Conservation (phyloP, 2,329 filamentous ascomycete genomes). For the Fusarium compactum region DNA sequence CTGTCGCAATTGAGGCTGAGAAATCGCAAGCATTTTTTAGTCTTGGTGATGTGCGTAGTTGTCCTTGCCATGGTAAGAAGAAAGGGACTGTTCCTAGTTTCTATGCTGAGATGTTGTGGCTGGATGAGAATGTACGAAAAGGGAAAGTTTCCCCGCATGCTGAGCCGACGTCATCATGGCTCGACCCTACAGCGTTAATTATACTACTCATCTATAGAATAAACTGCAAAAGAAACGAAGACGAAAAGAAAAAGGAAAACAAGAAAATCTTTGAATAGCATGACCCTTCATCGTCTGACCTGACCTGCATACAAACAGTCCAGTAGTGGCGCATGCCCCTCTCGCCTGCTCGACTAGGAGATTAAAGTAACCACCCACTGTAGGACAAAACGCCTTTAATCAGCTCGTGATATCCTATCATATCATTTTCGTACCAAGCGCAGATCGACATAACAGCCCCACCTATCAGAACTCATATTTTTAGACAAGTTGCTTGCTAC, state of each 20-base stretch:
- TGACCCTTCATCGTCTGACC: background rate
- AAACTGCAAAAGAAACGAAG: too few relatives aligned
- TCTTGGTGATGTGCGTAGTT: fast-evolving
- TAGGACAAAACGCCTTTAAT: background rate
- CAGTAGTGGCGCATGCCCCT: background rate
- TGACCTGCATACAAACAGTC: background rate
- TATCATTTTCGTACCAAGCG: background rate
- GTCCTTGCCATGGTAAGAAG: background rate
- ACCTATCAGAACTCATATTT: background rate
- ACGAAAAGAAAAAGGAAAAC: too few relatives aligned
- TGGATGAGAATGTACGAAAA: background rate
- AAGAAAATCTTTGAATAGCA: background rate
- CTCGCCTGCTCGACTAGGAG: background rate
- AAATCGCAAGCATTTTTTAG: background rate
- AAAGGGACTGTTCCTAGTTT: background rate
- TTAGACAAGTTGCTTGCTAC: fast-evolving
- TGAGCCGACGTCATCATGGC: background rate
- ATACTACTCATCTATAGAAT: background rate
- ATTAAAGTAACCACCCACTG: background rate
- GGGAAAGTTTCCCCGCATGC: background rate
- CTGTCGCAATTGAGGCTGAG: background rate
- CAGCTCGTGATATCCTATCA: background rate
- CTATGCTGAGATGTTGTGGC: background rate
- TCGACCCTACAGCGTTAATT: background rate
- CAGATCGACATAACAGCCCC: background rate